These are phyloP conservation scores for Nemania abortiva DNA, from an alignment of 2,329 filamentous ascomycete species.

Conservation along the genomic window DNA sequence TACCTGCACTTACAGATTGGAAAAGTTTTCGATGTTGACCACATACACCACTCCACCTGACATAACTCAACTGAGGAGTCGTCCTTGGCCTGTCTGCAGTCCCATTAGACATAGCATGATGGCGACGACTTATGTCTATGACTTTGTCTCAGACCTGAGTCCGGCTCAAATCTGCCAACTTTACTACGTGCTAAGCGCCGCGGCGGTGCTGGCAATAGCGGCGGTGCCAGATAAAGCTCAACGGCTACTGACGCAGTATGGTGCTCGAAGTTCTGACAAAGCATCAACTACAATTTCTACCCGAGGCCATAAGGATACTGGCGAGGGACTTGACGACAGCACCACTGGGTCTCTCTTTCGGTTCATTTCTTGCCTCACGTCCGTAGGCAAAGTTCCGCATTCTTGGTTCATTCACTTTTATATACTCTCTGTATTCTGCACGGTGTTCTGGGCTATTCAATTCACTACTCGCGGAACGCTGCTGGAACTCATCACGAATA, in stretches of 20 bases:
- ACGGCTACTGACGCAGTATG: slow-evolving; percentile 63
- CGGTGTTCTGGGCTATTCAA: slow-evolving; percentile 79
- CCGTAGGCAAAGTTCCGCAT: slow-evolving; percentile 77
- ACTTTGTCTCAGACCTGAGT: slow-evolving; percentile 36
- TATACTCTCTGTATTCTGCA: slow-evolving; percentile 74
- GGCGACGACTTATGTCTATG: slow-evolving; percentile 22
- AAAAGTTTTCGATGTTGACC: neutral
- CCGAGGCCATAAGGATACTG: neutral
- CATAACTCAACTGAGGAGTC: slow-evolving; percentile 7
- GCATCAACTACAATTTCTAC: slow-evolving; percentile 15
- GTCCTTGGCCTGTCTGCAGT: neutral
- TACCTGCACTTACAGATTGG: too few relatives aligned
- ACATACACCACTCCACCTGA: slow-evolving; percentile 3
- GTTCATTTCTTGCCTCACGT: slow-evolving; percentile 53
- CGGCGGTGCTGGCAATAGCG: slow-evolving; percentile 57
- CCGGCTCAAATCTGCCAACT: slow-evolving; percentile 57
- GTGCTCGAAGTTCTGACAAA: slow-evolving; percentile 56
- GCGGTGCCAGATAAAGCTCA: slow-evolving; percentile 59
- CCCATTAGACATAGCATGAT: slow-evolving; percentile 12
- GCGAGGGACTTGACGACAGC: slow-evolving; percentile 16
- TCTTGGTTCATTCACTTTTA: slow-evolving; percentile 94
- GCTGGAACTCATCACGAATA: slow-evolving; percentile 62
- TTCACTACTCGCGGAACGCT: slow-evolving; percentile 66
- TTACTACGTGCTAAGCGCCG: slow-evolving; percentile 60
- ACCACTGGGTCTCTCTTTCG: slow-evolving; percentile 42